These are phyloP conservation scores for Bipolaris bicolor DNA, from an alignment of 2,329 filamentous ascomycete species.

Conservation along the genomic window DNA sequence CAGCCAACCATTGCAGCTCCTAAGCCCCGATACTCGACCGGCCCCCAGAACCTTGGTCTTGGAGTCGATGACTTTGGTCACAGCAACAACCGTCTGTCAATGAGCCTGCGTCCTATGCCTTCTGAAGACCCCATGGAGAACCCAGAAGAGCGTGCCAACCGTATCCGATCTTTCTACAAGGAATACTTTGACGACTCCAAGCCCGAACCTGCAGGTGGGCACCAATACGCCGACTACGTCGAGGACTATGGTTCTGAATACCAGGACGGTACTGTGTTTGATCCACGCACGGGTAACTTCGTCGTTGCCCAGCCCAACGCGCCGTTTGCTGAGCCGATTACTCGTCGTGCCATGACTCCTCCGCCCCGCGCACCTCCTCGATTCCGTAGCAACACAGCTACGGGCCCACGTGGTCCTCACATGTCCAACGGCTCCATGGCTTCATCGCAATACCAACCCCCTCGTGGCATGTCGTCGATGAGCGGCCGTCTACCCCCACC, in stretches of 20 bases:
- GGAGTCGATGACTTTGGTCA: constrained; percentile 39
- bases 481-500: constrained; percentile 42
- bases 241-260: constrained; percentile 78
- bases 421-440: constrained; percentile 60
- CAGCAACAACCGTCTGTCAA: constrained; percentile 60
- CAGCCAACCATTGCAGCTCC: constrained; percentile 34
- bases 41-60: constrained; percentile 28
- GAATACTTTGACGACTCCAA: constrained; percentile 95
- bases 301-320: constrained; percentile 57
- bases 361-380: constrained; percentile 73
- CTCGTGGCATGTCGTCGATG: constrained; percentile 52
- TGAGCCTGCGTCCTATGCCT: constrained; percentile 80
- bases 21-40: constrained; percentile 36
- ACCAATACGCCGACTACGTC: constrained; percentile 63
- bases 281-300: constrained; percentile 68
- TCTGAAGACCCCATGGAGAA: constrained; percentile 87
- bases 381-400: constrained; percentile 49
- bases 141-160: constrained; percentile 91
- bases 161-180: constrained; percentile 98
- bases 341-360: constrained; percentile 93
- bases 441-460: constrained; percentile 46
- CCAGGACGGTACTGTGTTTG: constrained; percentile 63
- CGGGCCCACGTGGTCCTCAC: constrained; percentile 47
- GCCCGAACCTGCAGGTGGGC: constrained; percentile 47
- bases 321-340: constrained; percentile 82